Percentiles rank a stretch among this genome's conserved stretches.
phyloP scores from a whole-genome alignment of 2,329 filamentous ascomycete genomes.

The Parasarocladium wereldwijsianum region DNA sequence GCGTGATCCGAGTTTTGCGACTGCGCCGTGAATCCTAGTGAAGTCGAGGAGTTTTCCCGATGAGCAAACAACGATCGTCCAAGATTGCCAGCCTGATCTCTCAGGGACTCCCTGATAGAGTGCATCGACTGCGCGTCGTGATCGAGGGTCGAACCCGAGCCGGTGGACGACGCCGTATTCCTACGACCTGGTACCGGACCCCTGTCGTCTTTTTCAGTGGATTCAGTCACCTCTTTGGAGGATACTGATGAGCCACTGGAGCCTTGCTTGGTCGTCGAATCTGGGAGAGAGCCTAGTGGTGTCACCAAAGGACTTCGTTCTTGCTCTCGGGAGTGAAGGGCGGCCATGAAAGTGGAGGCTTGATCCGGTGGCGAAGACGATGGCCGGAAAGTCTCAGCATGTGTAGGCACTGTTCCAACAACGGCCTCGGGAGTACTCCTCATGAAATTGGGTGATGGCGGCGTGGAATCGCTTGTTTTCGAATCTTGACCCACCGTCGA shows the following conservation, averaged over 20 bases:
- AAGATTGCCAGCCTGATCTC: constrained; percentile 23
- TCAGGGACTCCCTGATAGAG: constrained; percentile 20
- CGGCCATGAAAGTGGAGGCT: constrained; percentile 52
- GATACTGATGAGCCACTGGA: constrained; percentile 35
- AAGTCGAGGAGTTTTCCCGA: constrained; percentile 21
- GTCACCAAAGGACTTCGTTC: constrained; percentile 35
- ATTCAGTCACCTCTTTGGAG: constrained; percentile 26
- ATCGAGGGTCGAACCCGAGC: constrained; percentile 13
- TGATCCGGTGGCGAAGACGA: constrained; percentile 41
- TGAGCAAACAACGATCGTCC: constrained; percentile 25
- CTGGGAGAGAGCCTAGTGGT: constrained; percentile 19
- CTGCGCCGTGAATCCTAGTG: constrained; percentile 14
- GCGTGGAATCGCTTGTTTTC: constrained; percentile 28
- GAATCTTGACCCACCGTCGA: constrained; percentile 33
- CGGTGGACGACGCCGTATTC: constrained; percentile 22
- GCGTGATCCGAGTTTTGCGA: constrained; percentile 15
- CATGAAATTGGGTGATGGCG: constrained; percentile 18
- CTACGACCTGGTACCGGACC: constrained; percentile 16
- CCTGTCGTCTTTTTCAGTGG: constrained; percentile 20
- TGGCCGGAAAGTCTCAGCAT: constrained; percentile 48
- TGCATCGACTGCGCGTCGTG: constrained; percentile 13
- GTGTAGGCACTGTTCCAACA: constrained; percentile 51
- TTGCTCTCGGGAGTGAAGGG: constrained; percentile 47
- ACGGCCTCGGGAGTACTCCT: constrained; percentile 44
- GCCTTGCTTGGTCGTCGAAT: constrained; percentile 20